These are phyloP conservation scores for Colletotrichum paranaense DNA, from an alignment of 2,329 filamentous ascomycete genomes.

Conservation along the genomic window DNA sequence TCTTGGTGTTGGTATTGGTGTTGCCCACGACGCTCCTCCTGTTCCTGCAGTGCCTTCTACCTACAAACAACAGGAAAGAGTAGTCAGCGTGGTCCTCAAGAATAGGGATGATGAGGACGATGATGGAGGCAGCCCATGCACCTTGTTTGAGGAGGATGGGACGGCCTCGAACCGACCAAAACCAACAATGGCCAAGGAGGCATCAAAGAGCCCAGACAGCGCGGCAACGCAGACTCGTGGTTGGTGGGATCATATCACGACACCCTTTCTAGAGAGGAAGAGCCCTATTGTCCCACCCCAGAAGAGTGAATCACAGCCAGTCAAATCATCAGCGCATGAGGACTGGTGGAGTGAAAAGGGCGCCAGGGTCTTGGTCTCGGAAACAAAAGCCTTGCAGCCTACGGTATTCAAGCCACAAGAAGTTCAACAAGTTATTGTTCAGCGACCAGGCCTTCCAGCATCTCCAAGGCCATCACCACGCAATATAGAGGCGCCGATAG, in stretches of 20 bases:
- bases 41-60: slow-evolving; percentile 67
- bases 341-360: slow-evolving; percentile 51
- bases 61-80: slow-evolving; percentile 50
- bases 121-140: slow-evolving; percentile 68
- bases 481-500: slow-evolving; percentile 44
- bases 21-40: slow-evolving; percentile 61
- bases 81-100: slow-evolving; percentile 35
- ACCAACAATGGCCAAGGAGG: slow-evolving; percentile 51
- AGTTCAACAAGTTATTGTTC: neutral
- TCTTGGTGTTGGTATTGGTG: slow-evolving; percentile 40
- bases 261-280: slow-evolving; percentile 69
- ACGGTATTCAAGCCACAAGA: slow-evolving; percentile 5
- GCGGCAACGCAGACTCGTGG: slow-evolving; percentile 71
- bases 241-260: slow-evolving; percentile 84
- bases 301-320: slow-evolving; percentile 38
- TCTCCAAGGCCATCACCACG: slow-evolving; percentile 36
- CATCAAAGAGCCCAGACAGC: slow-evolving; percentile 55
- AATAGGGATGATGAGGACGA: slow-evolving; percentile 63
- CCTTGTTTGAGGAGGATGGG: slow-evolving; percentile 78
- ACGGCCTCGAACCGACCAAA: slow-evolving; percentile 51
- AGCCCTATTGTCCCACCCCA: slow-evolving; percentile 28
- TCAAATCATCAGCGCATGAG: slow-evolving; percentile 42
- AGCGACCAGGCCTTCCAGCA: slow-evolving; percentile 33
- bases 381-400: neutral
- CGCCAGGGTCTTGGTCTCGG: slow-evolving; percentile 15